Evolutionary conservation across 352 stramenopile genomes (phyloP).

Genomic region (Phytophthora foliorum): DNA sequence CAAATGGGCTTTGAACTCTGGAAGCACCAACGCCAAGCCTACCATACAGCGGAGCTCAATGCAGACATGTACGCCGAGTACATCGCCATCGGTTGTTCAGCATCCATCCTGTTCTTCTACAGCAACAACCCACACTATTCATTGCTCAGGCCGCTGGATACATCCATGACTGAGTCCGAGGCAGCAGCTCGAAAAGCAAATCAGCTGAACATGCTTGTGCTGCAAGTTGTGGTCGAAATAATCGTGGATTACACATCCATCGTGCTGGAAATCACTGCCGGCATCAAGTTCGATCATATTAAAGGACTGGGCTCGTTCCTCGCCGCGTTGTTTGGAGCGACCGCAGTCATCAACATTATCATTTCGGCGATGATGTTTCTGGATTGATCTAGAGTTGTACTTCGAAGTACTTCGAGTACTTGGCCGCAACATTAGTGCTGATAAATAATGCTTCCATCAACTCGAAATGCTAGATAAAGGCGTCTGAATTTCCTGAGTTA

Average conservation of each 20-base stretch:
- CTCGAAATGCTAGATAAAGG: neutral
- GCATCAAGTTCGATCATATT: constrained; percentile 39
- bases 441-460: neutral
- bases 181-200: constrained; percentile 10
- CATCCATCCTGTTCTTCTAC: constrained; percentile 46
- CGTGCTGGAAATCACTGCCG: constrained; percentile 39
- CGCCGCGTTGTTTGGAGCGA: constrained; percentile 38
- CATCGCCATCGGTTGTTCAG: constrained; percentile 53
- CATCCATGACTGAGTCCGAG: constrained; percentile 7
- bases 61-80: constrained; percentile 58
- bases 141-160: constrained; percentile 13
- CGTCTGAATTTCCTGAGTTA: constrained; percentile 8
- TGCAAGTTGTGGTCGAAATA: constrained; percentile 36
- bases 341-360: constrained; percentile 46
- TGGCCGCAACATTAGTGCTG: neutral
- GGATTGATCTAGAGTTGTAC: constrained; percentile 21
- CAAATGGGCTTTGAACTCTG: constrained; percentile 35
- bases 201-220: constrained; percentile 21
- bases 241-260: constrained; percentile 40
- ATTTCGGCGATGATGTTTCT: constrained; percentile 49
- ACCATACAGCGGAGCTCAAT: constrained; percentile 39
- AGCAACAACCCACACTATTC: constrained; percentile 45
- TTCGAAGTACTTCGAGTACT: neutral
- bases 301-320: constrained; percentile 40
- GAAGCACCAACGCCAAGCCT: constrained; percentile 30